Percentiles rank a stretch among this genome's conserved stretches.
These are phyloP conservation scores for Rosa chinensis DNA, from an alignment of 306 rosid genomes.

Conservation along the genomic window DNA sequence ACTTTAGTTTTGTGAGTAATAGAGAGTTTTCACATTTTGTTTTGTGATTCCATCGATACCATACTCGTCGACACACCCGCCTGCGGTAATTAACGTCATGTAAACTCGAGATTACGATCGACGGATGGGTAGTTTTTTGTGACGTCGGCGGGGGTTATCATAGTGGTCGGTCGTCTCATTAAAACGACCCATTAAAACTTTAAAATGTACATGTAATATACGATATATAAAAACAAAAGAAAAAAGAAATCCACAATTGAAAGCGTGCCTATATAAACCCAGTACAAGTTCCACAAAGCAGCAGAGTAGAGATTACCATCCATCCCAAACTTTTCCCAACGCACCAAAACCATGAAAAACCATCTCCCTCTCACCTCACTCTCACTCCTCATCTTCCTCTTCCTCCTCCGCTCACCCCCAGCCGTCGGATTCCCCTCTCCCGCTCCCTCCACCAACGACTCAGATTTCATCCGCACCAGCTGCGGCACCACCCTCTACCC, in stretches of 20 bases:
- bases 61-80: too few species aligned
- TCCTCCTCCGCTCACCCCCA: slow-evolving; percentile 21
- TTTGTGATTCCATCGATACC: too few species aligned
- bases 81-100: too few species aligned
- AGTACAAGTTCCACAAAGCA: background rate
- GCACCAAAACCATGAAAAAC: slow-evolving; percentile 14
- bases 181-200: background rate
- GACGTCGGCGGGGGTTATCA: too few species aligned
- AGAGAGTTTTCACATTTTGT: too few species aligned
- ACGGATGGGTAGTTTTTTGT: too few species aligned
- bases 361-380: slow-evolving; percentile 14
- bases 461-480: slow-evolving; percentile 74
- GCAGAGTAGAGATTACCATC: background rate
- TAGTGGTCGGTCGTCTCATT: too few species aligned
- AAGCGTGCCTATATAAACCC: background rate
- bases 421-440: slow-evolving; percentile 5
- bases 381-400: slow-evolving; percentile 17
- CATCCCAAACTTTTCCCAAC: background rate
- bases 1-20: too few species aligned
- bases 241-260: background rate
- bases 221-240: background rate
- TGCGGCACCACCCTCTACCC: slow-evolving; percentile 86
- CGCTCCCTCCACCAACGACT: background rate
- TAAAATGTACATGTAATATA: background rate
- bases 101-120: too few species aligned